Evolutionary conservation across 768 basidiomycete species (phyloP), one percentile per base, ranked within the genome.

Genomic region (Rhodocollybia butyracea): DNA sequence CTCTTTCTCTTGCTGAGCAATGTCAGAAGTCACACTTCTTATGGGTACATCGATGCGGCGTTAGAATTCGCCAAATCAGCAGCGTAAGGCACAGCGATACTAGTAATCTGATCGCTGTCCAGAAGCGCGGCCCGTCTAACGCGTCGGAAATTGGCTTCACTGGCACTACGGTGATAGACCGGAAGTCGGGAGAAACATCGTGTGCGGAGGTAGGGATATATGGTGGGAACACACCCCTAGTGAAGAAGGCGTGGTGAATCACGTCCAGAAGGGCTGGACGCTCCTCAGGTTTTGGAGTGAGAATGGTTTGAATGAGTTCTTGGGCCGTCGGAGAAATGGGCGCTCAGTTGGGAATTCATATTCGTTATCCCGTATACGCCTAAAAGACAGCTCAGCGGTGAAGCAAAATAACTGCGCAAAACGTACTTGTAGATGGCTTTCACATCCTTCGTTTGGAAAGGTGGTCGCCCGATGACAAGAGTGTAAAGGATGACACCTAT

Each of bases 361-460:
- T 63, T 89, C 83, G 64, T 97, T 95, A 68, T 93, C 88, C 15
- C 88, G 87, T 67, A 99, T 99, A 46, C 94, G 91, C 58, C 91
- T 94, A 58, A 56, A 41, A 51, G 15, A 50, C 63, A 21, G 53
- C 40, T 32, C 11, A 45, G 2, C 13, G 53, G 46, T 31, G 1
- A 34, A 34, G 15, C 6, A 0, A 42, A 30, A 46, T 15, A n/a
- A n/a, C 19, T 34, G 32, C n/a, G 19, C 21, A 43, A 26, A 15
- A 57, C 84, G 70, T 65, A 89, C 89, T 93, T 88, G 73, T 98
- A 97, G 57, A 98, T 98, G 11, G 85, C 86, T 71, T 98, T 97
- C 64, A 98, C 94, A 51, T 98, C 94, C 67, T 97, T 94, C 15
- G 94, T 98, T 70, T 99, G 97, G 77, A 99, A 99, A 1, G 96